A percentile compares a stretch with the other conserved stretches of the same genome.
Conservation (phyloP, 2,329 filamentous ascomycete species). For the Emergomyces orientalis region DNA sequence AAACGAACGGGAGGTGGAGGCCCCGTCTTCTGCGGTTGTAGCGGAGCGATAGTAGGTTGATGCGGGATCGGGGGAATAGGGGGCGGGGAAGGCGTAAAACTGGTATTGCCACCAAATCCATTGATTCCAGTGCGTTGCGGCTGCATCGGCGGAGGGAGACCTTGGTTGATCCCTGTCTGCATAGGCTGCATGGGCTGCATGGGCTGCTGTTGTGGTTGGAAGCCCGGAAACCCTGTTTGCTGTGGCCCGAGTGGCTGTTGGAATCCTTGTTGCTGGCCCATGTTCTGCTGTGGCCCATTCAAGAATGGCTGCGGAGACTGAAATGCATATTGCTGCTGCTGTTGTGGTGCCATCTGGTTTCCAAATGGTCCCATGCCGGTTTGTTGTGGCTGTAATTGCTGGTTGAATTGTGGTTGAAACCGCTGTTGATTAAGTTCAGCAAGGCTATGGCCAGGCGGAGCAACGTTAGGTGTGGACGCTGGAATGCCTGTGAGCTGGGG, state of each 20-base stretch:
- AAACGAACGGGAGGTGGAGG: conserved; percentile 84
- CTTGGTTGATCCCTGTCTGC: conserved; percentile 38
- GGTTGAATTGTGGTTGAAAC: conserved; percentile 49
- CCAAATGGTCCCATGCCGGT: conserved; percentile 44
- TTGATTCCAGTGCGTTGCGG: conserved; percentile 44
- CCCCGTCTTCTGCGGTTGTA: conserved; percentile 70
- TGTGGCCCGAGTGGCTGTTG: conserved; percentile 43
- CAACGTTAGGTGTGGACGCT: conserved; percentile 49
- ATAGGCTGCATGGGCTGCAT: conserved; percentile 39
- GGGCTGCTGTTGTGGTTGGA: conserved; percentile 36
- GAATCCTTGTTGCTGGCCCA: conserved; percentile 38
- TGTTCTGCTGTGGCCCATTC: conserved; percentile 42
- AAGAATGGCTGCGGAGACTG: conserved; percentile 29
- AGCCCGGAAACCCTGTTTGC: conserved; percentile 34
- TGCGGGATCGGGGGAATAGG: conserved; percentile 50
- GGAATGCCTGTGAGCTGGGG: conserved; percentile 72
- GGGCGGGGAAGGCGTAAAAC: conserved; percentile 42
- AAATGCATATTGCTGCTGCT: conserved; percentile 38
- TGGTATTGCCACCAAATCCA: conserved; percentile 41
- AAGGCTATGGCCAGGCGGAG: conserved; percentile 66
- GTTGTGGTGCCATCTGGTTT: conserved; percentile 30
- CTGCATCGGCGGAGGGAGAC: conserved; percentile 32
- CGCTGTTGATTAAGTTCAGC: conserved; percentile 61
- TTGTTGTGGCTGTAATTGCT: conserved; percentile 50
- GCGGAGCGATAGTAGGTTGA: conserved; percentile 50